Evolutionary conservation across 352 stramenopile genomes (phyloP).

Genomic region (Globisporangium radiosum): DNA sequence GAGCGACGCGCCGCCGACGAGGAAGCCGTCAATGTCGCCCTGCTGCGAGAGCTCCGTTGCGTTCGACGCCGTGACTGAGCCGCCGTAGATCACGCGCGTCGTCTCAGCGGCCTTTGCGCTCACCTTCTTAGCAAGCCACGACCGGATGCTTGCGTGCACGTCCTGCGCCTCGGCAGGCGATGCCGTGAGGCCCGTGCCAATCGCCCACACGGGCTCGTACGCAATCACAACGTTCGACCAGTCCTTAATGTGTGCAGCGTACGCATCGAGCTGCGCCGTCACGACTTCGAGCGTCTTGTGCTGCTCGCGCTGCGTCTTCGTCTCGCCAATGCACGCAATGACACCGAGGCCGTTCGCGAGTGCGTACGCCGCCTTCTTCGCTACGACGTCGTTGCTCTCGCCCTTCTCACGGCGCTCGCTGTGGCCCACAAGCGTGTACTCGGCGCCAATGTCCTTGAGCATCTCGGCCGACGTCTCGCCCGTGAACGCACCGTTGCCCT

Average conservation of each 20-base stretch:
- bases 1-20: conserved; percentile 97
- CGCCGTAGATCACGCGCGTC: conserved; percentile 97
- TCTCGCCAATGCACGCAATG: conserved; percentile 97
- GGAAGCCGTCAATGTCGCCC: conserved; percentile 97
- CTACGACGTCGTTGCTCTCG: conserved; percentile 90
- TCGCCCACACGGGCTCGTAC: conserved; percentile 97
- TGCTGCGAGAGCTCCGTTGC: conserved; percentile 91
- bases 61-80: conserved; percentile 92
- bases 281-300: conserved; percentile 93
- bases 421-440: conserved; percentile 96
- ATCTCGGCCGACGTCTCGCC: conserved; percentile 98
- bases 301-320: conserved; percentile 90
- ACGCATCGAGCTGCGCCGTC: conserved; percentile 90
- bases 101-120: conserved; percentile 85
- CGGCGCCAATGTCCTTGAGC: conserved; percentile 92
- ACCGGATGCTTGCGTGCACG: conserved; percentile 93
- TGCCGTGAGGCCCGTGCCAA: conserved; percentile 96
- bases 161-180: conserved; percentile 98
- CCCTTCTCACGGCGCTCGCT: conserved; percentile 92
- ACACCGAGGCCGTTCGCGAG: conserved; percentile 92
- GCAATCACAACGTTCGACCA: conserved; percentile 95
- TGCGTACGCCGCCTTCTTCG: conserved; percentile 92
- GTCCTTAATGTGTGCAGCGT: conserved; percentile 85
- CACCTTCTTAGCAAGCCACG: conserved; percentile 91
- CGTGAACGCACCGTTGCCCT: conserved; percentile 95